These are phyloP conservation scores for Staphylotrichum tortipilum DNA, from an alignment of 495 filamentous ascomycete genomes.

Conservation along the genomic window DNA sequence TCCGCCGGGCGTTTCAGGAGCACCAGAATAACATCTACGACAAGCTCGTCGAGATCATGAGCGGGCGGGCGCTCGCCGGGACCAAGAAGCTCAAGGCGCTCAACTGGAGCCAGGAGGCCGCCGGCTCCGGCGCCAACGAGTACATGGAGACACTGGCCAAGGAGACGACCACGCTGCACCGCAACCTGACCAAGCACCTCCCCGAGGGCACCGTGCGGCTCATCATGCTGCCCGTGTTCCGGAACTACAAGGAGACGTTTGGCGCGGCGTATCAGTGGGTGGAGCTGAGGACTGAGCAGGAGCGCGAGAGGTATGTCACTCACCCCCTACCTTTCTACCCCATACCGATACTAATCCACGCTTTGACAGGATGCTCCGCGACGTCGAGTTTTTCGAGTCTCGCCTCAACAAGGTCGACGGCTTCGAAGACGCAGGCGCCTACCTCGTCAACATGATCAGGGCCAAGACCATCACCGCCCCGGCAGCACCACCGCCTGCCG, in stretches of 20 bases:
- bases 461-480: constrained; percentile 43
- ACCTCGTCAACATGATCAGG: constrained; percentile 58
- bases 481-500: not conserved
- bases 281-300: constrained; percentile 54
- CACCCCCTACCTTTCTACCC: not conserved
- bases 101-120: constrained; percentile 54
- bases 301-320: constrained; percentile 58
- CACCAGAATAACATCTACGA: constrained; percentile 91
- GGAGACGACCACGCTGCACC: constrained; percentile 80
- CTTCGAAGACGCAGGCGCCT: constrained; percentile 59
- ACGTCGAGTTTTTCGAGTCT: constrained; percentile 67
- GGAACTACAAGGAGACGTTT: constrained; percentile 76
- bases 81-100: constrained; percentile 68
- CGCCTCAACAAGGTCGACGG: constrained; percentile 74
- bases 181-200: constrained; percentile 78
- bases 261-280: constrained; percentile 64
- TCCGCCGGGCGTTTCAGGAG: constrained; percentile 79
- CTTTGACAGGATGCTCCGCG: constrained; percentile 61
- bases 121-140: constrained; percentile 41
- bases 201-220: constrained; percentile 66
- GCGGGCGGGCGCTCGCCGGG: constrained; percentile 60
- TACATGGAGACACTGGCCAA: constrained; percentile 91
- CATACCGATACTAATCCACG: constrained; percentile 13
- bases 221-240: constrained; percentile 89
- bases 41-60: constrained; percentile 95